phyloP scores from a whole-genome alignment of 805 yeast species.

The Pichia pseudocactophila region DNA sequence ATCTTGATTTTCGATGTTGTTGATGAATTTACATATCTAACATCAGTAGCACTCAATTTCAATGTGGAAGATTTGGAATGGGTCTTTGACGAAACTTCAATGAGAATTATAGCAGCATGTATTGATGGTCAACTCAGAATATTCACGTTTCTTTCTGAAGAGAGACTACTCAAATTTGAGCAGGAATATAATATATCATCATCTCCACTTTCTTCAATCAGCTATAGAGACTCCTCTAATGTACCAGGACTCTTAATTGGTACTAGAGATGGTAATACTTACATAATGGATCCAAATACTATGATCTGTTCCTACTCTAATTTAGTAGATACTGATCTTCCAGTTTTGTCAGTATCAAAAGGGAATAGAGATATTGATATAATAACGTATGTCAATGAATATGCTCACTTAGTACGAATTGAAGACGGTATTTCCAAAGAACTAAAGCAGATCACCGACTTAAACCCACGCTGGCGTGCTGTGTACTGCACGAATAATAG shows the following conservation, averaged over 20 bases:
- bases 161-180: background rate
- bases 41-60: background rate
- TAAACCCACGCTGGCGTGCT: slow-evolving; percentile 4
- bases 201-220: slow-evolving; percentile 9
- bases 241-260: slow-evolving; percentile 6
- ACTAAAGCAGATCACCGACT: background rate
- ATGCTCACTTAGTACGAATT: slow-evolving; percentile 1
- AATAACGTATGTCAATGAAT: slow-evolving; percentile 2
- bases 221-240: background rate
- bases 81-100: background rate
- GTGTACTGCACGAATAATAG: slow-evolving; percentile 1
- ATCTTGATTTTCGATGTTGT: slow-evolving; percentile 3
- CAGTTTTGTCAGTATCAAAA: slow-evolving; percentile 8
- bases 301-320: slow-evolving; percentile 8
- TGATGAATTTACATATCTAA: background rate
- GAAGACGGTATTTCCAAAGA: background rate
- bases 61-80: slow-evolving; percentile 8
- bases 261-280: slow-evolving; percentile 13
- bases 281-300: slow-evolving; percentile 7
- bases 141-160: background rate
- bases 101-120: slow-evolving; percentile 4
- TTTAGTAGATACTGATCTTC: slow-evolving; percentile 5
- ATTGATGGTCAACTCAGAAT: slow-evolving; percentile 9
- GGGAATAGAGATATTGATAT: background rate
- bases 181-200: slow-evolving; percentile 8